These are phyloP conservation scores for Begonia loranthoides DNA, from an alignment of 306 rosid species.

Conservation along the genomic window DNA sequence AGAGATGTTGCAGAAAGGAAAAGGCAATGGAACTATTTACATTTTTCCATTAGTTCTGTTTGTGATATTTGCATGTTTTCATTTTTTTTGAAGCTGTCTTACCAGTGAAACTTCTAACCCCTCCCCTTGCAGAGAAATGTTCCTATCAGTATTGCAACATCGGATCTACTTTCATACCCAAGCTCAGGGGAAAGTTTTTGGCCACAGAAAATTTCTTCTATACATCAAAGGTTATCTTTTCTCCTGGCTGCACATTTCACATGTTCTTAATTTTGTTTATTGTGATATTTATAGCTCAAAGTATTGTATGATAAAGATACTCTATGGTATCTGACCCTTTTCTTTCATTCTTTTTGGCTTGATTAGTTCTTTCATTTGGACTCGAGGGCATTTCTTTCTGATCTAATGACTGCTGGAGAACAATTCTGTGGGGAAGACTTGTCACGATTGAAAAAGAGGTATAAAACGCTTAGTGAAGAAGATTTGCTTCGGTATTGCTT, in stretches of 20 bases:
- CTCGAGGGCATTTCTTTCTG: slow-evolving; percentile 51
- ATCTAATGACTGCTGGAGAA: slow-evolving; percentile 70
- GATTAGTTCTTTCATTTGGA: slow-evolving; percentile 68
- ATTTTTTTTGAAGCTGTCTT: slow-evolving; percentile 12
- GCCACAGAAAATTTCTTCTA: slow-evolving; percentile 96
- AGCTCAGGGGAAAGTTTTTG: slow-evolving; percentile 76
- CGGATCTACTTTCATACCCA: slow-evolving; percentile 78
- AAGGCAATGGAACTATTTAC: slow-evolving; percentile 32
- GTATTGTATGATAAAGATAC: neutral
- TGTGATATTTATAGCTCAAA: too few species aligned
- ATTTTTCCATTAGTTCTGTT: slow-evolving; percentile 3
- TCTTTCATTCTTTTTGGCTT: neutral
- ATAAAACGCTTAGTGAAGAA: slow-evolving; percentile 42
- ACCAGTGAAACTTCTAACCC: slow-evolving; percentile 5
- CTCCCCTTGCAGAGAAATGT: slow-evolving; percentile 47
- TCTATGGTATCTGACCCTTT: slow-evolving; percentile 5
- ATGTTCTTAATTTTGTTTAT: slow-evolving; percentile 10
- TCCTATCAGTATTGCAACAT: slow-evolving; percentile 44
- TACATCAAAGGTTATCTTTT: slow-evolving; percentile 61
- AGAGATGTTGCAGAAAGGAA: slow-evolving; percentile 70
- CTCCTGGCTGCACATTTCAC: slow-evolving; percentile 6
- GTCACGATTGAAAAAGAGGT: slow-evolving; percentile 43
- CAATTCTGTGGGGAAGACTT: slow-evolving; percentile 77
- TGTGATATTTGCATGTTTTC: slow-evolving; percentile 5
- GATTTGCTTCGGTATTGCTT: slow-evolving; percentile 80